A percentile compares a stretch with the other conserved stretches of the same genome.
phyloP scores from a whole-genome alignment of 441 rosid species.

The Iberis amara region DNA sequence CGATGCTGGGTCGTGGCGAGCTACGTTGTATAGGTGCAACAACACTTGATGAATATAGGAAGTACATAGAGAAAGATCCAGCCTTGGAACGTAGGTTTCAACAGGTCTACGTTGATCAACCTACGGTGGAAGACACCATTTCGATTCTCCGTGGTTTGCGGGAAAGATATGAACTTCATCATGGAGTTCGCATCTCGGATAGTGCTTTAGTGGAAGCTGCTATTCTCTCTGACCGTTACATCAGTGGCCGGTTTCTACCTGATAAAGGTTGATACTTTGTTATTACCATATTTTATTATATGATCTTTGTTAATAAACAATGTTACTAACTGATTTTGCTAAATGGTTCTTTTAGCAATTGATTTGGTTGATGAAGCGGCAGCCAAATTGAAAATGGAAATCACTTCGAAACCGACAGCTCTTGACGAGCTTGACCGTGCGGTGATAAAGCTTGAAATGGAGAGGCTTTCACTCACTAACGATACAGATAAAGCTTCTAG shows the following conservation, averaged over 20 bases:
- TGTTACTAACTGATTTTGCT: conserved; percentile 24
- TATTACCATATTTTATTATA: conserved; percentile 4
- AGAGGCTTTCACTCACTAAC: conserved; percentile 76
- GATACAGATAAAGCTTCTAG: conserved; percentile 84
- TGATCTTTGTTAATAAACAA: background rate
- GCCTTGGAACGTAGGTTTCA: conserved; percentile 95
- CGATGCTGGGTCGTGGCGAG: conserved; percentile 94
- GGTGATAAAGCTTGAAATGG: conserved; percentile 90
- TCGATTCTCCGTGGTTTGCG: conserved; percentile 84
- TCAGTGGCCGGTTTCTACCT: conserved; percentile 87
- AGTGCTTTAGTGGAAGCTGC: conserved; percentile 95
- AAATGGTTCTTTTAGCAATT: conserved; percentile 55
- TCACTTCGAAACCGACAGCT: conserved; percentile 93
- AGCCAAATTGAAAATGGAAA: conserved; percentile 93
- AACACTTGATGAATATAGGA: conserved; percentile 81
- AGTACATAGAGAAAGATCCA: conserved; percentile 91
- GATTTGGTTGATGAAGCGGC: conserved; percentile 98
- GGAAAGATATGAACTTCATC: conserved; percentile 92
- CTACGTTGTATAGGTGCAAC: conserved; percentile 91
- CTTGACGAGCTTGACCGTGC: conserved; percentile 95
- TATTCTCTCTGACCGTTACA: conserved; percentile 83
- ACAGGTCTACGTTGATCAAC: conserved; percentile 93
- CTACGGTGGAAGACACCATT: conserved; percentile 75
- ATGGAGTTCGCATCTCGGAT: conserved; percentile 91
- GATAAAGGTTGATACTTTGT: conserved; percentile 65